Evolutionary conservation across 75 land plant species (phyloP).

Genomic region (Pinus taeda): DNA sequence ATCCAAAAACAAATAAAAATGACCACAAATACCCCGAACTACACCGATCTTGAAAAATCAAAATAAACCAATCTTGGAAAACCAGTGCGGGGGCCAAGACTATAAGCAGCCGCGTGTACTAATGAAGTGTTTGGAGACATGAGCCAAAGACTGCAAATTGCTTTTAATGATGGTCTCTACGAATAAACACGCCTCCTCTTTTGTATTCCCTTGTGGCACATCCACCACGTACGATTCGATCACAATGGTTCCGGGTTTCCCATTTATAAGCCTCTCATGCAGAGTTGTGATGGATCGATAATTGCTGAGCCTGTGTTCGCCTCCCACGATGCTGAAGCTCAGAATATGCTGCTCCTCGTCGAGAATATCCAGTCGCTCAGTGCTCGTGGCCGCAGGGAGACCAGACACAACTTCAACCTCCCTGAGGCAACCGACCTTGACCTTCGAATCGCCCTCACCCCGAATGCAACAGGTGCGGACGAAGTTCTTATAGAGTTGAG

Average conservation of each 20-base stretch:
- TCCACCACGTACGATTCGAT: slow-evolving; percentile 88
- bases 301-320: slow-evolving; percentile 74
- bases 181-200: slow-evolving; percentile 69
- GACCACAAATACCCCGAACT: too few species aligned
- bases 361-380: slow-evolving; percentile 71
- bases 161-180: slow-evolving; percentile 73
- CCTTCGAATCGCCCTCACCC: slow-evolving; percentile 4
- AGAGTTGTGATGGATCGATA: slow-evolving; percentile 78
- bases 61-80: too few species aligned
- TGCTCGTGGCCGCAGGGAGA: slow-evolving; percentile 72
- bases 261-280: slow-evolving; percentile 15
- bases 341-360: slow-evolving; percentile 56
- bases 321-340: slow-evolving; percentile 76
- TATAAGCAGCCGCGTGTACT: too few species aligned
- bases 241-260: slow-evolving; percentile 38
- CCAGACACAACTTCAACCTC: slow-evolving; percentile 79
- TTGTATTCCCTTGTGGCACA: slow-evolving; percentile 77
- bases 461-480: slow-evolving; percentile 50
- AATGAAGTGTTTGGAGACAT: slow-evolving; percentile 33
- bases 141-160: slow-evolving; percentile 69
- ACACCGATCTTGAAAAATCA: too few species aligned
- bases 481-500: slow-evolving; percentile 81
- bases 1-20: too few species aligned
- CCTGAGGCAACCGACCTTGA: slow-evolving; percentile 48
- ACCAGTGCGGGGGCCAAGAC: too few species aligned